Conservation (phyloP, 2,329 filamentous ascomycete species). For the Talaromyces sp. region DNA sequence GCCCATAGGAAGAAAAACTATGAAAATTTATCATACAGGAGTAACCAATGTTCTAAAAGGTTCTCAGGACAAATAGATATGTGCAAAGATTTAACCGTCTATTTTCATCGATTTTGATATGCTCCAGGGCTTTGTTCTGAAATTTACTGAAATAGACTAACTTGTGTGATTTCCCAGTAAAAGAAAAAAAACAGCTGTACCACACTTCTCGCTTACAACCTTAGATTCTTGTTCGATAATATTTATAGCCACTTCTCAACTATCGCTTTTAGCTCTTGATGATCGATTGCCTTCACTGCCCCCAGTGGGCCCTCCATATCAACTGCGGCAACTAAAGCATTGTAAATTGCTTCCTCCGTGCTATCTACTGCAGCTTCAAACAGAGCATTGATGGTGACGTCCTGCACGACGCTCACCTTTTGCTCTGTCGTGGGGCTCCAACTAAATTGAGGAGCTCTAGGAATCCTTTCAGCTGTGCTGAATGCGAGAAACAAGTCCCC, state of each 20-base stretch:
- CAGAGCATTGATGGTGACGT: slow-evolving; percentile 9
- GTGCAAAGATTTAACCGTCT: no score
- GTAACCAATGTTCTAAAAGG: no score
- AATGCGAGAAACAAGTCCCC: slow-evolving; percentile 9
- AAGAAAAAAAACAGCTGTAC: not conserved
- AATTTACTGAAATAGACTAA: no score
- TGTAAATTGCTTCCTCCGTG: slow-evolving; percentile 10
- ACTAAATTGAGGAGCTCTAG: slow-evolving; percentile 1
- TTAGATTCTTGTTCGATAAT: not conserved
- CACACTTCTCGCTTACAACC: not conserved
- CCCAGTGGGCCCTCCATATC: slow-evolving; percentile 8
- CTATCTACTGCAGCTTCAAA: slow-evolving; percentile 7
- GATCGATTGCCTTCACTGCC: not conserved
- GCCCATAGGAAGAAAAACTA: no score
- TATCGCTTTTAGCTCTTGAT: slow-evolving; percentile 5
- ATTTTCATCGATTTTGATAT: no score
- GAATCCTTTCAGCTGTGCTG: slow-evolving; percentile 5
- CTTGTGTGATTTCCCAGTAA: no score
- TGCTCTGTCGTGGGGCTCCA: slow-evolving; percentile 8
- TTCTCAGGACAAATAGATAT: no score
- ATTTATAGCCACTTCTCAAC: slow-evolving; percentile 1
- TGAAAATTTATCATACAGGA: no score
- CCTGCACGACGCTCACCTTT: slow-evolving; percentile 6
- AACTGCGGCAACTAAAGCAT: slow-evolving; percentile 3
- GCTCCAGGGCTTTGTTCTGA: no score